These are phyloP conservation scores for Pistacia integerrima DNA, from an alignment of 345 rosid species.

Conservation along the genomic window DNA sequence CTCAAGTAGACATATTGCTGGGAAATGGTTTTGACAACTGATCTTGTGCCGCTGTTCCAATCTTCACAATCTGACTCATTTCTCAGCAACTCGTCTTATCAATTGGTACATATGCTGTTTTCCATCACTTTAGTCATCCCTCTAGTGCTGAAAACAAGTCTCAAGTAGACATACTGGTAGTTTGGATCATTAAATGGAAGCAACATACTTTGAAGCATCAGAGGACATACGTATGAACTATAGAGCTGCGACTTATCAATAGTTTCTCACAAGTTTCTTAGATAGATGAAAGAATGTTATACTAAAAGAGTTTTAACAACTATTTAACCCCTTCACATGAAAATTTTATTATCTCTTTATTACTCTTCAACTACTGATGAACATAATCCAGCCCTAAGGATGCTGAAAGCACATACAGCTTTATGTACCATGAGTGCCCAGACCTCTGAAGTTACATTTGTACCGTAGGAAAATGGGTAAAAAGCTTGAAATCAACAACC, in stretches of 20 bases:
- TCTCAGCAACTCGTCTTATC: background rate
- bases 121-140: background rate
- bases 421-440: too few species aligned
- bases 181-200: background rate
- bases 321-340: background rate
- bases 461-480: background rate
- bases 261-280: constrained; percentile 1
- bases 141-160: background rate
- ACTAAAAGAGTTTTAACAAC: background rate
- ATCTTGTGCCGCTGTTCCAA: background rate
- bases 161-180: background rate
- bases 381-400: background rate
- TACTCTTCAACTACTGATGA: background rate
- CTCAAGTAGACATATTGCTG: background rate
- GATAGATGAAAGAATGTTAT: background rate
- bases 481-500: background rate
- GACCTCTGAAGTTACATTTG: background rate
- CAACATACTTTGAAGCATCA: background rate
- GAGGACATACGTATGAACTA: background rate
- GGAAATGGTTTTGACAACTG: background rate
- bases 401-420: background rate
- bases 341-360: background rate
- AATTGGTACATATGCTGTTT: background rate
- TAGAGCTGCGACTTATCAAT: background rate
- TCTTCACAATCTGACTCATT: background rate